phyloP scores from a whole-genome alignment of 2,329 filamentous ascomycete genomes.

The Cladosporium sp. region DNA sequence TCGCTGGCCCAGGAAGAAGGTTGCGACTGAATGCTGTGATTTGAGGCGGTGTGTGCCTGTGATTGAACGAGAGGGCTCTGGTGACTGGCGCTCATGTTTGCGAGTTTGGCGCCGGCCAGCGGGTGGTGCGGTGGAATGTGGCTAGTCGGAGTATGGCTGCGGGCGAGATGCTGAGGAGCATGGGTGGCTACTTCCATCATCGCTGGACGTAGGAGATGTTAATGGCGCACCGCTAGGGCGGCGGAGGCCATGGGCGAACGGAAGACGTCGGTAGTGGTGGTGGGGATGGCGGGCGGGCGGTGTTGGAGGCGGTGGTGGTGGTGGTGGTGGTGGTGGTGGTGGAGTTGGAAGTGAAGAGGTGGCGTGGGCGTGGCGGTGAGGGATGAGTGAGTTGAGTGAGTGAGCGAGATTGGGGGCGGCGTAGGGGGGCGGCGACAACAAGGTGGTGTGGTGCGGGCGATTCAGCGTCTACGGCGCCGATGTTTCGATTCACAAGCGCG shows the following conservation, averaged over 20 bases:
- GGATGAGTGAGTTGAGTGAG: slow-evolving; percentile 29
- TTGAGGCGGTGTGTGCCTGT: slow-evolving; percentile 42
- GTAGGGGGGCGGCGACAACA: slow-evolving; percentile 36
- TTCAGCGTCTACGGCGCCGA: slow-evolving; percentile 7
- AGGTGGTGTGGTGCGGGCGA: slow-evolving; percentile 5
- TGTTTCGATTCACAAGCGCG: slow-evolving; percentile 13
- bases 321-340: background rate
- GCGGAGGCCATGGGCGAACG: slow-evolving; percentile 8
- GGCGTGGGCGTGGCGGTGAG: slow-evolving; percentile 2
- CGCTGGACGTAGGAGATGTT: background rate
- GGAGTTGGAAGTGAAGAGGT: slow-evolving; percentile 6
- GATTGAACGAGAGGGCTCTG: slow-evolving; percentile 35
- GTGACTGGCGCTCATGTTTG: slow-evolving; percentile 19
- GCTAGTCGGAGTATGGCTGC: slow-evolving; percentile 2
- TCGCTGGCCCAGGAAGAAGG: slow-evolving; percentile 43
- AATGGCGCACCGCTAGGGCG: slow-evolving; percentile 3
- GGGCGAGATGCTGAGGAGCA: slow-evolving; percentile 9
- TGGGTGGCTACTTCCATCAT: slow-evolving; percentile 12
- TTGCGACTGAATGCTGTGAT: slow-evolving; percentile 45
- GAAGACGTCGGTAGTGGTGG: background rate
- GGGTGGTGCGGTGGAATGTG: slow-evolving; percentile 12
- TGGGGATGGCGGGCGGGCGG: background rate
- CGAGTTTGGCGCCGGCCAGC: slow-evolving; percentile 9
- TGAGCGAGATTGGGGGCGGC: slow-evolving; percentile 36
- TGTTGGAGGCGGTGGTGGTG: background rate